Evolutionary conservation across 2,329 filamentous ascomycete species (phyloP).

Genomic region (Fusarium acutatum): DNA sequence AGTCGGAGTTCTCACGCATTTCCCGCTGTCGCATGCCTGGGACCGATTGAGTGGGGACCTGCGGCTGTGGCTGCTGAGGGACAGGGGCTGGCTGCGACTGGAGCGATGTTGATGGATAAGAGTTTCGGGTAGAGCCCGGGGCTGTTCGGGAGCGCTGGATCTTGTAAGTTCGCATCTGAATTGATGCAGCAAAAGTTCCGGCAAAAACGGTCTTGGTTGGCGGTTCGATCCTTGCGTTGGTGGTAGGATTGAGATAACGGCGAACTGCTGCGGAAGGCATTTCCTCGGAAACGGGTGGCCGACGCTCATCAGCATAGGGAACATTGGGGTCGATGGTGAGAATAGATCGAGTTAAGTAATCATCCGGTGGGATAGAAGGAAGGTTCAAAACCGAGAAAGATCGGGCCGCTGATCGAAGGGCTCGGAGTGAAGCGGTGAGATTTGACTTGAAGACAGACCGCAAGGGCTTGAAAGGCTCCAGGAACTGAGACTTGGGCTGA

Average conservation of each 20-base stretch:
- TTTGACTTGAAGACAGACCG: conserved; percentile 73
- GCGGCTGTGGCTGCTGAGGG: conserved; percentile 42
- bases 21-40: conserved; percentile 69
- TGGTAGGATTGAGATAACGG: conserved; percentile 73
- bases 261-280: conserved; percentile 72
- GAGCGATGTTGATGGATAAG: conserved; percentile 45
- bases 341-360: conserved; percentile 73
- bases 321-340: conserved; percentile 72
- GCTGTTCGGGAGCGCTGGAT: conserved; percentile 59
- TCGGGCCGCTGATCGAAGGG: conserved; percentile 69
- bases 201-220: conserved; percentile 42
- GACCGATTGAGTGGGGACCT: conserved; percentile 48
- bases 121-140: conserved; percentile 43
- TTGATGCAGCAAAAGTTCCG: conserved; percentile 68
- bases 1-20: conserved; percentile 75
- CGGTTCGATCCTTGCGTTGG: conserved; percentile 46
- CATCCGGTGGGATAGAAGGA: conserved; percentile 70
- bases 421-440: conserved; percentile 71
- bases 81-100: conserved; percentile 44
- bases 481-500: conserved; percentile 46
- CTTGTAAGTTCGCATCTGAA: conserved; percentile 78
- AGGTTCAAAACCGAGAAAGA: conserved; percentile 71
- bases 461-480: conserved; percentile 57
- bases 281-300: conserved; percentile 69
- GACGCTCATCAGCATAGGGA: conserved; percentile 73